Evolutionary conservation across 495 filamentous ascomycete genomes (phyloP).

Genomic region (Lichina pygmaea): DNA sequence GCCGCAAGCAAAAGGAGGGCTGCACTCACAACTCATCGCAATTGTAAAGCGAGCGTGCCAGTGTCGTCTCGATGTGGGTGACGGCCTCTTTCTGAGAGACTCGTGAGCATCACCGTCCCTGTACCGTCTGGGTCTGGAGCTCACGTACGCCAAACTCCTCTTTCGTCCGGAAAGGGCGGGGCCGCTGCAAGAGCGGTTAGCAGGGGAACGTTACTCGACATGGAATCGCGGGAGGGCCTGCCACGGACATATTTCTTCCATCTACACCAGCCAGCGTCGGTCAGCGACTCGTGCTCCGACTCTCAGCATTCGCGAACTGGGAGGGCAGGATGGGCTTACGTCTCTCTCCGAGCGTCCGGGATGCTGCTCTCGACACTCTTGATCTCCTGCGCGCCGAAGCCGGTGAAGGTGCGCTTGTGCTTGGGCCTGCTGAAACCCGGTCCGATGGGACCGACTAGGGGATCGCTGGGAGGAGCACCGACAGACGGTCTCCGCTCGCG

Average conservation of each 20-base stretch:
- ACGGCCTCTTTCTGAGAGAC: slow-evolving; percentile 46
- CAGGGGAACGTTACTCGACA: neutral
- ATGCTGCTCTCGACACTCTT: slow-evolving; percentile 77
- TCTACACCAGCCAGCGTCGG: slow-evolving; percentile 12
- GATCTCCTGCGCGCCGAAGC: slow-evolving; percentile 72
- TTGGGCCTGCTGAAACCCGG: slow-evolving; percentile 52
- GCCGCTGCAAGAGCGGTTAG: slow-evolving; percentile 18
- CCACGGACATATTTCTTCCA: slow-evolving; percentile 48
- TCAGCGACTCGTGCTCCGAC: neutral
- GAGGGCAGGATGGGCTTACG: slow-evolving; percentile 19
- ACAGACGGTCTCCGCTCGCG: slow-evolving; percentile 51
- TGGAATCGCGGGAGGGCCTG: neutral
- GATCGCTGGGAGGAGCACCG: slow-evolving; percentile 50
- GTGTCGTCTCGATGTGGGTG: slow-evolving; percentile 83
- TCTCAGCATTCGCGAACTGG: neutral
- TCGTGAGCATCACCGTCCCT: slow-evolving; percentile 1
- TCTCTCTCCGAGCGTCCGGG: slow-evolving; percentile 65
- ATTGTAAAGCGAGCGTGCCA: slow-evolving; percentile 91
- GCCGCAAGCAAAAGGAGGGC: neutral
- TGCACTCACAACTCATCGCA: slow-evolving; percentile 57
- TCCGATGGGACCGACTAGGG: slow-evolving; percentile 49
- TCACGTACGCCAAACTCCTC: slow-evolving; percentile 36
- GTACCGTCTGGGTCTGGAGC: neutral
- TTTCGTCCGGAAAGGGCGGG: slow-evolving; percentile 43
- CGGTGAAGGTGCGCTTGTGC: slow-evolving; percentile 83